Evolutionary conservation across 805 yeast genomes (phyloP).

Genomic region (Saturnispora gosingensis): DNA sequence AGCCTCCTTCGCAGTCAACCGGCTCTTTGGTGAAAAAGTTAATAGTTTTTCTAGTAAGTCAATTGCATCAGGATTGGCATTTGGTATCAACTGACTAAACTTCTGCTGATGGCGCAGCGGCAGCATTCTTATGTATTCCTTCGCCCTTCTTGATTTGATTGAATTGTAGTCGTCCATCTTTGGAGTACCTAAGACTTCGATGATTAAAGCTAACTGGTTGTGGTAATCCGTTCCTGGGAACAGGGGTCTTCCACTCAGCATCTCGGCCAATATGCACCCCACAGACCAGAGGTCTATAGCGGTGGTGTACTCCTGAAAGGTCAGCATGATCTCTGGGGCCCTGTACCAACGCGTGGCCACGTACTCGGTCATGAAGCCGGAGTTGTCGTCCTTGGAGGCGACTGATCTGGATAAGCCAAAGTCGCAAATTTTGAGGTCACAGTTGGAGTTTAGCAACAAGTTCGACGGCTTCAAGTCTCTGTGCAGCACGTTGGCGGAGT

Average conservation of each 20-base stretch:
- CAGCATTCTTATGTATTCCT: slow-evolving; percentile 74
- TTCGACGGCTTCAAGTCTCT: slow-evolving; percentile 90
- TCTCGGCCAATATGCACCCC: slow-evolving; percentile 90
- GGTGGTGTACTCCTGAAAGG: slow-evolving; percentile 85
- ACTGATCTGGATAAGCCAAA: slow-evolving; percentile 79
- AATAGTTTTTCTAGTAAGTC: slow-evolving; percentile 62
- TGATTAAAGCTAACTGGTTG: slow-evolving; percentile 76
- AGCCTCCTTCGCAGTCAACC: slow-evolving; percentile 81
- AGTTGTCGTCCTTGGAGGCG: slow-evolving; percentile 54
- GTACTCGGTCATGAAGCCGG: slow-evolving; percentile 88
- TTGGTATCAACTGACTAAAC: slow-evolving; percentile 40
- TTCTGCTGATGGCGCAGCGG: slow-evolving; percentile 62
- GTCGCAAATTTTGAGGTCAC: slow-evolving; percentile 91
- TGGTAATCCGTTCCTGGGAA: slow-evolving; percentile 95
- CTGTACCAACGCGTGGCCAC: slow-evolving; percentile 98
- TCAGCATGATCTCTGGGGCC: slow-evolving; percentile 95
- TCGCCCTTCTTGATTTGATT: slow-evolving; percentile 73
- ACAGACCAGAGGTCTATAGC: slow-evolving; percentile 97
- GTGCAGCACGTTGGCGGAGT: slow-evolving; percentile 89
- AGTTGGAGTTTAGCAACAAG: slow-evolving; percentile 76
- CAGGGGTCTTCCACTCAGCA: slow-evolving; percentile 75
- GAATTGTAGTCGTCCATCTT: slow-evolving; percentile 64
- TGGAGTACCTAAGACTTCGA: slow-evolving; percentile 85
- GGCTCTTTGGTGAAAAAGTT: slow-evolving; percentile 71
- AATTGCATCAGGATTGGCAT: slow-evolving; percentile 56